A percentile compares a stretch with the other conserved stretches of the same genome.
Conservation (phyloP, 2,329 filamentous ascomycete genomes). For the Hymenoscyphus infarciens region DNA sequence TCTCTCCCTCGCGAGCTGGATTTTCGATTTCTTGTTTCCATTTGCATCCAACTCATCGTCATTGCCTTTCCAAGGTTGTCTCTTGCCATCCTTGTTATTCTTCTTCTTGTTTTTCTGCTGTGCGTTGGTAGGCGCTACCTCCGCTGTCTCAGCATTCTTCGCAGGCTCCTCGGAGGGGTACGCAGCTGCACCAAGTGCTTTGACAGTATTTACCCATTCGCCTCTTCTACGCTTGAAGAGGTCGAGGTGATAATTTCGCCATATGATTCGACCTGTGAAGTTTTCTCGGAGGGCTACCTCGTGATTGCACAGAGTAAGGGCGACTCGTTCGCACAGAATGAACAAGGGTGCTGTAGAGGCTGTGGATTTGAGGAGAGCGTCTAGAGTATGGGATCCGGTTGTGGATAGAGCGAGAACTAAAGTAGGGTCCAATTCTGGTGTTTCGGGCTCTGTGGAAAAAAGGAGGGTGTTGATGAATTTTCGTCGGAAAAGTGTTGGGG, state of each 20-base stretch:
- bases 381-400: conserved; percentile 64
- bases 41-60: conserved; percentile 3
- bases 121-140: background rate
- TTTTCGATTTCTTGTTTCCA: conserved; percentile 27
- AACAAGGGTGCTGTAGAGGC: conserved; percentile 42
- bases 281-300: conserved; percentile 62
- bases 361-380: conserved; percentile 53
- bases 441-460: conserved; percentile 27
- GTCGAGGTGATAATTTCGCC: conserved; percentile 74
- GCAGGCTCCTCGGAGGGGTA: background rate
- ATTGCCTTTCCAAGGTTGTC: conserved; percentile 9
- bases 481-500: conserved; percentile 55
- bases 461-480: conserved; percentile 59
- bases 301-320: conserved; percentile 56
- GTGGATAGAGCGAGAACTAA: conserved; percentile 48
- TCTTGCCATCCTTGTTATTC: conserved; percentile 16
- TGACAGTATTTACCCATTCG: conserved; percentile 62
- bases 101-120: conserved; percentile 10
- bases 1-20: conserved; percentile 33
- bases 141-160: background rate
- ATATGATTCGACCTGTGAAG: conserved; percentile 62
- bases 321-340: conserved; percentile 65
- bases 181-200: conserved; percentile 29
- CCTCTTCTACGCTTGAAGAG: conserved; percentile 59
- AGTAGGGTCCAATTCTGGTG: conserved; percentile 16